Evolutionary conservation across 2,329 filamentous ascomycete genomes (phyloP), one percentile per base, ranked within the genome.

Genomic region (Clarireedia sp.): DNA sequence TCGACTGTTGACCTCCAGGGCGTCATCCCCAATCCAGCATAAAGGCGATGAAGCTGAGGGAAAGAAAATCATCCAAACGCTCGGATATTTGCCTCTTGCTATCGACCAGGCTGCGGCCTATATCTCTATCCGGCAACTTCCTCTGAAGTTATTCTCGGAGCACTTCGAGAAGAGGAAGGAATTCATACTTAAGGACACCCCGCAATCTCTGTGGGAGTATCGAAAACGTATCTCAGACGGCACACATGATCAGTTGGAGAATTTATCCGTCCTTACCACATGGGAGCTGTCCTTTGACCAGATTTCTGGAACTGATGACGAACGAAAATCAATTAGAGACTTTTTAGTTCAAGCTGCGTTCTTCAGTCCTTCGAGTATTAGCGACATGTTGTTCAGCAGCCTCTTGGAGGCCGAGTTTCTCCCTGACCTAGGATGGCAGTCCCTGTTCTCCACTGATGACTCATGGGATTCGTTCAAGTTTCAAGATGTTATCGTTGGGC

Each of bases 31-130:
- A 10, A n/a, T 17, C 14, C 29, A 23, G 14, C 19, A 19, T 16
- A 26, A 54, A 33, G 33, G 43, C 9, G 41, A 54, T 10, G n/a
- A 51, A 5, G 45, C 17, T 6, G 41, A 51, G 8, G 50, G 24
- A 19, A 44, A 14, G 23, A 53, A 54, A n/a, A 54, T 57, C 14
- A 40, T 57, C 12, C 41, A 47, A 38, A 37, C 16, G 24, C 33
- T 64, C n/a, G 62, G 59, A 8, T 55, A 48, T 46, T 57, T 64
- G 10, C 52, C 63, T 12, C 57, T 65, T 19, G 63, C 63, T n/a
- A 57, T 65, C 10, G 63, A 65, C 40, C 63, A 64, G 45, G 63
- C 61, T 17, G 61, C 52, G 19, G 59, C 63, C 23, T 65, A 62
- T 46, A 64, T 64, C 21, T 37, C 36, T 10, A 40, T 44, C 16